Conservation (phyloP, 768 basidiomycete genomes). For the Gautieria morchelliformis region DNA sequence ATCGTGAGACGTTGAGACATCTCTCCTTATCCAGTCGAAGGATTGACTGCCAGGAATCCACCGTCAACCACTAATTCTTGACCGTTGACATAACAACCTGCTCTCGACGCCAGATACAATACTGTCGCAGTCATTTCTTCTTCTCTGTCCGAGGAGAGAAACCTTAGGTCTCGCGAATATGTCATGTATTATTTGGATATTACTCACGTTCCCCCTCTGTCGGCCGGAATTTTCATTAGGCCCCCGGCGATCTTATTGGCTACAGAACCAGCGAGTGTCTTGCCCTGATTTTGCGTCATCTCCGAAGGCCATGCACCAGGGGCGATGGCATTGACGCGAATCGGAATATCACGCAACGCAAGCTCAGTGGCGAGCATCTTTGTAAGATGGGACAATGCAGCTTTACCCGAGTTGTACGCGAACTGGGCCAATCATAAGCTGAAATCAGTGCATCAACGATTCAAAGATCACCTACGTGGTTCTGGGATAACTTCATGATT, state of each 20-base stretch:
- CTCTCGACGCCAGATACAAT: conserved; percentile 63
- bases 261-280: conserved; percentile 22
- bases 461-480: conserved; percentile 46
- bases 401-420: conserved; percentile 74
- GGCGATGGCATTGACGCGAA: conserved; percentile 64
- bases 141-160: conserved; percentile 30
- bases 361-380: conserved; percentile 70
- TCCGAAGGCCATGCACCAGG: conserved; percentile 72
- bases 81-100: conserved; percentile 67
- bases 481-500: conserved; percentile 56
- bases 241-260: conserved; percentile 50
- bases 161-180: neutral
- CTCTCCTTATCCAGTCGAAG: conserved; percentile 22
- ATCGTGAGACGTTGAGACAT: too few relatives aligned
- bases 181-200: neutral
- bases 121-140: conserved; percentile 72
- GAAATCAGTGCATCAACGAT: neutral
- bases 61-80: conserved; percentile 76
- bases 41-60: conserved; percentile 66
- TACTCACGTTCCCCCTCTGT: conserved; percentile 60
- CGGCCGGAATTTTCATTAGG: conserved; percentile 50
- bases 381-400: conserved; percentile 68
- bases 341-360: conserved; percentile 53
- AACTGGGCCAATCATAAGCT: conserved; percentile 37
- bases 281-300: conserved; percentile 50